Evolutionary conservation across 2,329 filamentous ascomycete species (phyloP).

Genomic region (Ophiostoma triangulosporum): DNA sequence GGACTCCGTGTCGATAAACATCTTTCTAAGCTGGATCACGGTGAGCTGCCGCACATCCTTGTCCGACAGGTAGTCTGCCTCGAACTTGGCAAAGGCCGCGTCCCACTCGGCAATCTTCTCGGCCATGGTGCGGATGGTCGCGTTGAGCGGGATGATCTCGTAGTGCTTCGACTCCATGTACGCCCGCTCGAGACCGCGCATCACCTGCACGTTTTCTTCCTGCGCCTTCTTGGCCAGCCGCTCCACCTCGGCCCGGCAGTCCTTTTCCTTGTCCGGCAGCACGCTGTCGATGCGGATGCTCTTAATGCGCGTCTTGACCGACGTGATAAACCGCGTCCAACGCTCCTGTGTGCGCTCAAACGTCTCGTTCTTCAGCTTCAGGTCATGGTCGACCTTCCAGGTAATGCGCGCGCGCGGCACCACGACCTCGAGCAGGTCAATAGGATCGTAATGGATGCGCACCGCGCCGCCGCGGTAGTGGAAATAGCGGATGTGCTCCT

Average conservation of each 20-base stretch:
- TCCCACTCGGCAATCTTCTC: constrained; percentile 94
- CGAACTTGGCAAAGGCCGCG: constrained; percentile 75
- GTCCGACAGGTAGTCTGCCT: constrained; percentile 86
- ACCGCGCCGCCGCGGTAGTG: constrained; percentile 75
- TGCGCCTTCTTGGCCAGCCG: constrained; percentile 62
- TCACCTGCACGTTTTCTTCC: constrained; percentile 64
- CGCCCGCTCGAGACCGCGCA: constrained; percentile 69
- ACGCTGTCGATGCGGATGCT: constrained; percentile 88
- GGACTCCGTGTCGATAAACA: constrained; percentile 85
- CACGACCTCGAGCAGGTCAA: constrained; percentile 86
- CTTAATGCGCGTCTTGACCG: constrained; percentile 69
- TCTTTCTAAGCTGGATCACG: constrained; percentile 81
- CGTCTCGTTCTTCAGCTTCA: constrained; percentile 85
- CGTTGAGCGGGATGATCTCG: constrained; percentile 87
- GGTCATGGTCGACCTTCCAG: constrained; percentile 94
- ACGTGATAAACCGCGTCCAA: constrained; percentile 74
- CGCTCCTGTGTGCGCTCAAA: constrained; percentile 70
- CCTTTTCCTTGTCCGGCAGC: constrained; percentile 70
- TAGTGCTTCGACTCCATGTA: constrained; percentile 95
- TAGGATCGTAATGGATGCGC: constrained; percentile 81
- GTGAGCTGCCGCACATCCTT: constrained; percentile 91
- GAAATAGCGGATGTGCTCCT: constrained; percentile 87
- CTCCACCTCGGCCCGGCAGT: constrained; percentile 72
- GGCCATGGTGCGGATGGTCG: constrained; percentile 76
- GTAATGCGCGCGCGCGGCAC: constrained; percentile 83